Percentiles rank a stretch among this genome's conserved stretches.
Conservation (phyloP, 1,284 basidiomycete species). For the Erythrobasidium hasegawianum region DNA sequence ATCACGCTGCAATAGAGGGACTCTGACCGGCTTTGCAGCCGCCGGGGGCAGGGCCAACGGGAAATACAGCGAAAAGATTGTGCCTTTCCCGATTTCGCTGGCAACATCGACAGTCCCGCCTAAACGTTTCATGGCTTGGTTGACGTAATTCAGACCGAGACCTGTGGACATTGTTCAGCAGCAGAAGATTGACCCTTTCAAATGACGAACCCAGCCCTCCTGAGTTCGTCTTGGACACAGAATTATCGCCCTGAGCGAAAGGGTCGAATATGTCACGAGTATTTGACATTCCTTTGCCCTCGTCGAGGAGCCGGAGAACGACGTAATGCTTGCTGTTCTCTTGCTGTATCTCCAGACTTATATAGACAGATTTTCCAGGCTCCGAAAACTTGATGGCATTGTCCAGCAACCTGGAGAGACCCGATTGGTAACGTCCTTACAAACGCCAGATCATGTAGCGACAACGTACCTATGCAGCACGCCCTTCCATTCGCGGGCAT, state of each 20-base stretch:
- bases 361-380: neutral
- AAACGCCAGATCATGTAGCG: too few species aligned
- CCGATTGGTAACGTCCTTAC: too few species aligned
- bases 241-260: neutral
- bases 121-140: neutral
- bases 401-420: neutral
- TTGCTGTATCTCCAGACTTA: neutral
- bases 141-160: neutral
- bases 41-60: neutral
- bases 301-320: neutral
- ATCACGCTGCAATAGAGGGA: neutral
- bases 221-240: neutral
- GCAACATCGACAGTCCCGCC: neutral
- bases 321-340: neutral
- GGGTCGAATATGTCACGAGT: neutral
- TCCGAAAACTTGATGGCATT: neutral
- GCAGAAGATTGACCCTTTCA: neutral
- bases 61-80: neutral
- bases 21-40: neutral
- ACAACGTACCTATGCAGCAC: neutral
- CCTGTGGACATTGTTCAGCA: neutral
- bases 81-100: neutral
- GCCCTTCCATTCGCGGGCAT: neutral
- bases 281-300: neutral
- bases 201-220: neutral